Percentiles rank a stretch among this genome's conserved stretches.
These are phyloP conservation scores for Cupressus sempervirens DNA, from an alignment of 75 land plant genomes.

Conservation along the genomic window DNA sequence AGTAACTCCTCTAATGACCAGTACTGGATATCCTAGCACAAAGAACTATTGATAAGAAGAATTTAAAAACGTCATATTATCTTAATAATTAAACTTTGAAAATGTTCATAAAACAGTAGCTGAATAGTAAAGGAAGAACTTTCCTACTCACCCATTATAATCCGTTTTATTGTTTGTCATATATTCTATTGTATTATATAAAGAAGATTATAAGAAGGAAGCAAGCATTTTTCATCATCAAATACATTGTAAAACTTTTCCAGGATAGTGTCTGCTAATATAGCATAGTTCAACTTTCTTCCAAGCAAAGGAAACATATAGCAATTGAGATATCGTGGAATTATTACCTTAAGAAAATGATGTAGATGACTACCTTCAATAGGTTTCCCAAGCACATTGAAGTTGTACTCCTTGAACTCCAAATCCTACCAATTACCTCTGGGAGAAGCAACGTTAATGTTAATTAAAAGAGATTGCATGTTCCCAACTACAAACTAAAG, in stretches of 20 bases:
- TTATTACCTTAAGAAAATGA: constrained; percentile 80
- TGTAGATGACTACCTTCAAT: constrained; percentile 73
- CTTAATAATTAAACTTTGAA: too few relatives aligned
- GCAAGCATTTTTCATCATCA: not conserved
- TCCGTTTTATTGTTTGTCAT: not conserved
- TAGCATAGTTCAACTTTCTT: not conserved
- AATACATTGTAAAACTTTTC: too few relatives aligned
- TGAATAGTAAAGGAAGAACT: not conserved
- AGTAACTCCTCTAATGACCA: too few relatives aligned
- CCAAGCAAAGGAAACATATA: not conserved
- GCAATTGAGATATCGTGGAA: too few relatives aligned
- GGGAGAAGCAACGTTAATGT: not conserved
- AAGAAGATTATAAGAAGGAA: not conserved
- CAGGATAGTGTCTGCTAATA: not conserved
- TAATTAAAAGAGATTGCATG: not conserved
- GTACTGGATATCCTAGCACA: too few relatives aligned
- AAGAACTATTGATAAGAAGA: too few relatives aligned
- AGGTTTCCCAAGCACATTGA: constrained; percentile 67
- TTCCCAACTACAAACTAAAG: not conserved
- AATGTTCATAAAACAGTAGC: too few relatives aligned
- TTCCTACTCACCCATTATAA: not conserved
- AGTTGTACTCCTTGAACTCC: constrained; percentile 89
- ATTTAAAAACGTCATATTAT: too few relatives aligned
- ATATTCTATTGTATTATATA: too few relatives aligned
- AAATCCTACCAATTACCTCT: constrained; percentile 79